Percentiles rank a stretch among this genome's conserved stretches.
These are phyloP conservation scores for Penicillium sp. DNA, from an alignment of 2,329 filamentous ascomycete species.

Conservation along the genomic window DNA sequence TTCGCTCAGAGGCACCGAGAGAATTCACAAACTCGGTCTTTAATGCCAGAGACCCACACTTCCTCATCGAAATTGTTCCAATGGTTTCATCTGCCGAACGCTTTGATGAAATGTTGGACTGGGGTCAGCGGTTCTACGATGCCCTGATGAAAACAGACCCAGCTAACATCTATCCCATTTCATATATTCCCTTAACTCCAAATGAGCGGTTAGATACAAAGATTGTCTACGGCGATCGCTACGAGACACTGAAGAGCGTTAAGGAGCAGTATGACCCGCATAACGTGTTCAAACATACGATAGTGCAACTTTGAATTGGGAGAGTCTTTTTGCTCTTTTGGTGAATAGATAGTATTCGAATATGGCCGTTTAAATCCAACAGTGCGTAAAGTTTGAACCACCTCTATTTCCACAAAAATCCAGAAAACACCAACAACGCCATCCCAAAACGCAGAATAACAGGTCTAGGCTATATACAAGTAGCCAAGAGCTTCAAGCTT, in stretches of 20 bases:
- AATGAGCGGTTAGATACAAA: slow-evolving; percentile 30
- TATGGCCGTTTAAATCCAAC: background rate
- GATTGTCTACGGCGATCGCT: slow-evolving; percentile 36
- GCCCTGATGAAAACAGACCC: slow-evolving; percentile 20
- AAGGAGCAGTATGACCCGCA: slow-evolving; percentile 42
- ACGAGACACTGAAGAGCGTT: slow-evolving; percentile 23
- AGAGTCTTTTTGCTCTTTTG: too few relatives aligned
- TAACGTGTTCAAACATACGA: slow-evolving; percentile 38
- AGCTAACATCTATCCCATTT: slow-evolving; percentile 15
- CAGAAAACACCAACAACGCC: background rate
- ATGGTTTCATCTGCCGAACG: slow-evolving; percentile 20
- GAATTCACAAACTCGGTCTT: slow-evolving; percentile 32
- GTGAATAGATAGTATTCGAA: background rate
- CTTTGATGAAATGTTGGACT: background rate
- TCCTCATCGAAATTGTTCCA: slow-evolving; percentile 43
- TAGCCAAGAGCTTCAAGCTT: background rate
- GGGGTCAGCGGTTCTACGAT: slow-evolving; percentile 17
- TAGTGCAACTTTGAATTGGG: slow-evolving; percentile 5
- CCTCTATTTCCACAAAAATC: background rate
- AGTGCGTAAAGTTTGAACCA: background rate
- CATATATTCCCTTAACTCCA: slow-evolving; percentile 38
- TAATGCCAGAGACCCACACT: slow-evolving; percentile 35
- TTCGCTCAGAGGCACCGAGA: slow-evolving; percentile 25
- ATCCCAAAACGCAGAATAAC: background rate
- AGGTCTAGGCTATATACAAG: background rate